Percentiles rank a stretch among this genome's conserved stretches.
phyloP scores from a whole-genome alignment of 345 rosid genomes.

The Salix arbutifolia region DNA sequence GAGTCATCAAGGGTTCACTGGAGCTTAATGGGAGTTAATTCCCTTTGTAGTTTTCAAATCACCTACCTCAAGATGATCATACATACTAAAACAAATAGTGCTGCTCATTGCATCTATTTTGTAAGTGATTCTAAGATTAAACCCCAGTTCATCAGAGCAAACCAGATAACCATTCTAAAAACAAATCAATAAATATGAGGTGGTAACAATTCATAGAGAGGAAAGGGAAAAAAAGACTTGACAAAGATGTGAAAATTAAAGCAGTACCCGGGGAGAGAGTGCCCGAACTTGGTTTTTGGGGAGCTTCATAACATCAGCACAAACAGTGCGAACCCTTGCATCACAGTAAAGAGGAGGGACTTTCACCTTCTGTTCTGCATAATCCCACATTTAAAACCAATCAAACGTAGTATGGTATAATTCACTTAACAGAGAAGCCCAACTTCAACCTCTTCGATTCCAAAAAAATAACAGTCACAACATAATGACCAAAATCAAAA shows the following conservation, averaged over 20 bases:
- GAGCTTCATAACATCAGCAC: constrained; percentile 71
- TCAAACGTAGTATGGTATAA: neutral
- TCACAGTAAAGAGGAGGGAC: constrained; percentile 84
- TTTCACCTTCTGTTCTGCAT: constrained; percentile 88
- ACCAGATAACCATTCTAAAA: neutral
- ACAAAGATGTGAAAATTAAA: neutral
- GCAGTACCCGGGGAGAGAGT: constrained; percentile 67
- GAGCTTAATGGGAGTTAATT: neutral
- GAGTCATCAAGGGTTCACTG: neutral
- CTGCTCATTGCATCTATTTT: neutral
- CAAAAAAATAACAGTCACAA: neutral
- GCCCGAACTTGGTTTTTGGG: constrained; percentile 50
- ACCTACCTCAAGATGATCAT: neutral
- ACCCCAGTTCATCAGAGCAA: neutral
- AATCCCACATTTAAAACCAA: constrained; percentile 25
- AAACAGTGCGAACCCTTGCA: constrained; percentile 69
- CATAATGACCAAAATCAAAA: neutral
- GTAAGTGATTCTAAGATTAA: neutral
- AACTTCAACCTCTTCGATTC: neutral
- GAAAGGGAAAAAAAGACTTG: neutral
- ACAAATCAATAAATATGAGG: no score
- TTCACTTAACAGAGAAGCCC: neutral
- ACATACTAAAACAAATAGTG: neutral
- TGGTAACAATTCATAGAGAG: no score
- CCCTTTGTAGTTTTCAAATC: neutral